Conservation (phyloP, 805 yeast genomes). For the Wickerhamiella lipophila region DNA sequence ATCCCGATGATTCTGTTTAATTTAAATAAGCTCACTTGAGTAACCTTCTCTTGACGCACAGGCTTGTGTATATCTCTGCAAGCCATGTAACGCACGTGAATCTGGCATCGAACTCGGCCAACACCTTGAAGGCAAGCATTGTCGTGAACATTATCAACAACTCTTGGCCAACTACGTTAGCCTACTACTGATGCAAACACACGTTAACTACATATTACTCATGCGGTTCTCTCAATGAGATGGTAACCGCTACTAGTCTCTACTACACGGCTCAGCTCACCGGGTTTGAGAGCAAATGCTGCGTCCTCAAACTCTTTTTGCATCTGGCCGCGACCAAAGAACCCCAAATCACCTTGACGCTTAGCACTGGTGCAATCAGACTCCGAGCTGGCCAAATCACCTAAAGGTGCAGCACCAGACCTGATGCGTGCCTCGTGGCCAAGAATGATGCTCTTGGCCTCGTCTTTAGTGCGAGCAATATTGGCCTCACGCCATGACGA, state of each 20-base stretch:
- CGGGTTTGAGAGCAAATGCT: slow-evolving; percentile 66
- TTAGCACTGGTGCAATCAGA: slow-evolving; percentile 82
- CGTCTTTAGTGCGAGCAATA: slow-evolving; percentile 71
- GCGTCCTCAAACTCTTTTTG: slow-evolving; percentile 89
- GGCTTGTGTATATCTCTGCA: no score
- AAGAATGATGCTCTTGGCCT: slow-evolving; percentile 51
- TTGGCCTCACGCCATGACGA: slow-evolving; percentile 75
- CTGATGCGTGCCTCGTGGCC: slow-evolving; percentile 45
- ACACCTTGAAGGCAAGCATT: no score
- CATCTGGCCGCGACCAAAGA: slow-evolving; percentile 83
- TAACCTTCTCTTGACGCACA: no score
- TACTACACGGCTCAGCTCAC: slow-evolving; percentile 69
- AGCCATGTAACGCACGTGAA: no score
- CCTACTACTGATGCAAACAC: no score
- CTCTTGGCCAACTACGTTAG: no score
- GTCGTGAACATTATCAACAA: no score
- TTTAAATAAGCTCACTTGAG: no score
- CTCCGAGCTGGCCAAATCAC: slow-evolving; percentile 64
- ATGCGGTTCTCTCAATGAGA: slow-evolving; percentile 72
- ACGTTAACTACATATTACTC: no score
- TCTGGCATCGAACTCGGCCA: no score
- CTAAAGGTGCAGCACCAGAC: slow-evolving; percentile 52
- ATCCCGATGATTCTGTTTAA: no score
- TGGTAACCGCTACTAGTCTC: slow-evolving; percentile 90
- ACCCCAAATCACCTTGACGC: slow-evolving; percentile 86